phyloP scores from a whole-genome alignment of 306 rosid genomes.

The Mimosa bimucronata region DNA sequence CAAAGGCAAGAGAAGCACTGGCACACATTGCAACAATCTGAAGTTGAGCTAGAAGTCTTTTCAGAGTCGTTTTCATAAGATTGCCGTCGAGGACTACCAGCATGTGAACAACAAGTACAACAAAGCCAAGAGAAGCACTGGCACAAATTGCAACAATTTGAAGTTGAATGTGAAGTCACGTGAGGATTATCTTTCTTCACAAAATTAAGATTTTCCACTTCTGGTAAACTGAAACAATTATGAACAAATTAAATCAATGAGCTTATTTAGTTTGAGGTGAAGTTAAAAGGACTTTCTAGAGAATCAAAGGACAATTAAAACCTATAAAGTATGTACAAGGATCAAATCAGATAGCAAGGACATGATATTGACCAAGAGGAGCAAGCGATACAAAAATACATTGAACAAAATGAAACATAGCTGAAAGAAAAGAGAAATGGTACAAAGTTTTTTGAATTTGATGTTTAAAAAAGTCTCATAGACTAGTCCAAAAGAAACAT shows the following conservation, averaged over 20 bases:
- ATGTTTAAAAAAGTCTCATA: constrained; percentile 22
- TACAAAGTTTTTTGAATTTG: constrained; percentile 20
- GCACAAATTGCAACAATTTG: constrained; percentile 37
- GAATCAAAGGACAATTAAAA: constrained; percentile 5
- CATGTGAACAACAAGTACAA: constrained; percentile 5
- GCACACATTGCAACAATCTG: constrained; percentile 37
- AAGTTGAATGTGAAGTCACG: constrained; percentile 17
- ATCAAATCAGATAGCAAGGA: constrained; percentile 5
- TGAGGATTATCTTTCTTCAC: constrained; percentile 32
- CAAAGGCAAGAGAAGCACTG: constrained; percentile 21
- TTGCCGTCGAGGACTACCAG: too few relatives aligned
- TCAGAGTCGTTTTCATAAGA: too few relatives aligned
- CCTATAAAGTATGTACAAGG: constrained; percentile 11
- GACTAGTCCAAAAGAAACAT: constrained; percentile 47
- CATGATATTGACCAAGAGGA: constrained; percentile 18
- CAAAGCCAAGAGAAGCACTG: constrained; percentile 23
- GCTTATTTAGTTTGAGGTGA: constrained; percentile 3
- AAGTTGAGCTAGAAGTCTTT: constrained; percentile 20
- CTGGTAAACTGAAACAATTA: constrained; percentile 54
- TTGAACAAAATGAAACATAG: constrained; percentile 12
- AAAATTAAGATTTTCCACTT: constrained; percentile 27
- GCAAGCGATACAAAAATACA: neutral
- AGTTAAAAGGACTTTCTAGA: neutral
- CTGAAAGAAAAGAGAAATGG: constrained; percentile 21
- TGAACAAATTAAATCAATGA: constrained; percentile 34